Percentiles rank a stretch among this genome's conserved stretches.
Conservation (phyloP, 1,284 basidiomycete species). For the Cryptococcus sp. region DNA sequence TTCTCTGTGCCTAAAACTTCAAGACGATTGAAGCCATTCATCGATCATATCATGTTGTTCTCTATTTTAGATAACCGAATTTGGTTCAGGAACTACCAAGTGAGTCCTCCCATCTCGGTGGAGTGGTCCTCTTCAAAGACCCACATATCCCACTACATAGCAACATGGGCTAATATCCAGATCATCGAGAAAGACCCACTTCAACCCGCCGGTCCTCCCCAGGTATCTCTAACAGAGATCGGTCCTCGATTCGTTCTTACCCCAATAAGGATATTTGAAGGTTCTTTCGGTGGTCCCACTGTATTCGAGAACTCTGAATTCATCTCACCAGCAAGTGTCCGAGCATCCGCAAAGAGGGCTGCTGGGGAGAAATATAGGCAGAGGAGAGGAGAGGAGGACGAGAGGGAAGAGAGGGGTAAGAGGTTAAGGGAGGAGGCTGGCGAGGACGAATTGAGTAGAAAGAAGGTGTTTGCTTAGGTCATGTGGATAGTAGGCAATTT, state of each 20-base stretch:
- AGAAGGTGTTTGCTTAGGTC: slow-evolving; percentile 76
- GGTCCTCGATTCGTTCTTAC: slow-evolving; percentile 96
- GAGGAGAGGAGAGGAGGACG: slow-evolving; percentile 72
- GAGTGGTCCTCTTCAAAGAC: neutral
- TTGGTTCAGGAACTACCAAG: slow-evolving; percentile 99
- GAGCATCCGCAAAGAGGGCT: slow-evolving; percentile 65
- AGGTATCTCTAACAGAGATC: slow-evolving; percentile 80
- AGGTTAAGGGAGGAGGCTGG: slow-evolving; percentile 56
- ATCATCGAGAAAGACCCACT: slow-evolving; percentile 62
- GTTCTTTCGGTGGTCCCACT: slow-evolving; percentile 89
- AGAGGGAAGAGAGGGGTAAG: slow-evolving; percentile 63
- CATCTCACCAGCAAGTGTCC: slow-evolving; percentile 76
- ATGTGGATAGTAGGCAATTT: neutral
- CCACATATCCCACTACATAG: neutral
- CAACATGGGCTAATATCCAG: slow-evolving; percentile 21
- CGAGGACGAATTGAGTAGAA: slow-evolving; percentile 77
- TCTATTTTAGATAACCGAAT: slow-evolving; percentile 94
- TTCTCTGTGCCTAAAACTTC: slow-evolving; percentile 90
- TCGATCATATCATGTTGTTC: slow-evolving; percentile 96
- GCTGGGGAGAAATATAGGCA: slow-evolving; percentile 75
- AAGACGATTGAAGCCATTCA: slow-evolving; percentile 89
- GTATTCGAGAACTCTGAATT: slow-evolving; percentile 97
- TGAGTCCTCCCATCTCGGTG: slow-evolving; percentile 37
- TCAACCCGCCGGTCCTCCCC: slow-evolving; percentile 48
- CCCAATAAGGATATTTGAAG: slow-evolving; percentile 97